A percentile compares a stretch with the other conserved stretches of the same genome.
Conservation (phyloP, 1,139 yeast species). For the Magnusiomyces magnusii region DNA sequence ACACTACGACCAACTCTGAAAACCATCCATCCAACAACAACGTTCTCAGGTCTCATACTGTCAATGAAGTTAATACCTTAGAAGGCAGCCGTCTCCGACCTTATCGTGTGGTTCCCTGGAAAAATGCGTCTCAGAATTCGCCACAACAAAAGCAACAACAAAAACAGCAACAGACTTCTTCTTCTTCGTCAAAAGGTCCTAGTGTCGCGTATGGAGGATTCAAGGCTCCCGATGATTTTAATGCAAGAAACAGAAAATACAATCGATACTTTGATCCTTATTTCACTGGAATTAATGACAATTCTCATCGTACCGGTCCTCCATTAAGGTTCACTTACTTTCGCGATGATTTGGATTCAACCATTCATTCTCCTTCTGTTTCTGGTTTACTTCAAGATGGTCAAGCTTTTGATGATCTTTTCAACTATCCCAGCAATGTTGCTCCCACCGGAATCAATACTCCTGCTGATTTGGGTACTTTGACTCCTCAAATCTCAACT, state of each 20-base stretch:
- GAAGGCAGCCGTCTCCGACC: constrained; percentile 11
- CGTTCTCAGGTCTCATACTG: constrained; percentile 15
- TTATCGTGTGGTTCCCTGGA: constrained; percentile 12
- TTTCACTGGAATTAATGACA: background rate
- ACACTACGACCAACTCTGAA: constrained; percentile 24
- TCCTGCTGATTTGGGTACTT: constrained; percentile 2
- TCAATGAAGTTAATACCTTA: constrained; percentile 20
- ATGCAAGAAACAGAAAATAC: constrained; percentile 6
- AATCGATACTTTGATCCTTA: constrained; percentile 14
- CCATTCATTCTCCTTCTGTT: constrained; percentile 83
- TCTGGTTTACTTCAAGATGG: constrained; percentile 61
- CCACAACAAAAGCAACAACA: background rate
- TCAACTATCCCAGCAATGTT: constrained; percentile 14
- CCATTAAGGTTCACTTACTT: constrained; percentile 69
- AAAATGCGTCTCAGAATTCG: constrained; percentile 14
- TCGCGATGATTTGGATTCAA: constrained; percentile 79
- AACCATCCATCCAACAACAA: constrained; percentile 29
- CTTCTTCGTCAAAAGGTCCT: background rate
- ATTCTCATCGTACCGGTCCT: constrained; percentile 2
- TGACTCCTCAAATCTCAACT: background rate
- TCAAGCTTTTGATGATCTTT: constrained; percentile 33
- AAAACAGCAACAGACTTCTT: background rate
- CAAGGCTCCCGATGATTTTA: constrained; percentile 3
- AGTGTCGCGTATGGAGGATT: background rate
- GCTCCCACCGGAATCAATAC: constrained; percentile 10